These are phyloP conservation scores for Arthrobotrys conoides DNA, from an alignment of 2,329 filamentous ascomycete species.

Conservation along the genomic window DNA sequence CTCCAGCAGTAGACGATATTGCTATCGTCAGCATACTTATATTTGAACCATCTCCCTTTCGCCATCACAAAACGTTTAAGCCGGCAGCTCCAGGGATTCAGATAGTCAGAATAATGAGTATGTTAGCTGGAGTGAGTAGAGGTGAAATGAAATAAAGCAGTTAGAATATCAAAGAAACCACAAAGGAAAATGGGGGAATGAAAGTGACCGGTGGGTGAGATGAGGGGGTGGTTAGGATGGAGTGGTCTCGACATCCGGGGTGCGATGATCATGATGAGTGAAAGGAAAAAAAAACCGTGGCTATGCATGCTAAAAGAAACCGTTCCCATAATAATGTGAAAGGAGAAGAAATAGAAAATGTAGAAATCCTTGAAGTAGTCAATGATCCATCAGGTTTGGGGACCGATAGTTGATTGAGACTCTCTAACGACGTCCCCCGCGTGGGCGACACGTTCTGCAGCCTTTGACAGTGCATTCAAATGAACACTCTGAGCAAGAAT, in stretches of 20 bases:
- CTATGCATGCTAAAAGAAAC: background rate
- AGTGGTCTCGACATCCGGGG: too few relatives aligned
- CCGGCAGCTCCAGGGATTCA: background rate
- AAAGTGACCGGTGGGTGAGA: too few relatives aligned
- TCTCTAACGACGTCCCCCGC: slow-evolving; percentile 28
- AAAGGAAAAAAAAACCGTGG: background rate
- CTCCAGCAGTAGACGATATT: background rate
- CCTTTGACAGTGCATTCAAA: slow-evolving; percentile 48
- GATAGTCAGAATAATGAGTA: background rate
- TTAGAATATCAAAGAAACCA: too few relatives aligned
- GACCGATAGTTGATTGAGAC: background rate
- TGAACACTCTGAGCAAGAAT: slow-evolving; percentile 57
- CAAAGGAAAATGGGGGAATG: too few relatives aligned
- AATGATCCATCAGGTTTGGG: background rate
- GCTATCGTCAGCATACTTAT: background rate
- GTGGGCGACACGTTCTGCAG: slow-evolving; percentile 51
- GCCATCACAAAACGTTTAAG: background rate
- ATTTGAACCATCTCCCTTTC: background rate
- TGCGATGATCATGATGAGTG: background rate
- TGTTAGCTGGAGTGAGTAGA: background rate
- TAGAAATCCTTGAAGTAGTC: background rate
- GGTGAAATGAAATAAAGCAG: background rate
- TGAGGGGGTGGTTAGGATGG: too few relatives aligned
- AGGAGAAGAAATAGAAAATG: background rate
- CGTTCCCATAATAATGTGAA: background rate